Base-by-base conservation (phyloP, 768 basidiomycete genomes). In the Tricholoma furcatifolium region DNA sequence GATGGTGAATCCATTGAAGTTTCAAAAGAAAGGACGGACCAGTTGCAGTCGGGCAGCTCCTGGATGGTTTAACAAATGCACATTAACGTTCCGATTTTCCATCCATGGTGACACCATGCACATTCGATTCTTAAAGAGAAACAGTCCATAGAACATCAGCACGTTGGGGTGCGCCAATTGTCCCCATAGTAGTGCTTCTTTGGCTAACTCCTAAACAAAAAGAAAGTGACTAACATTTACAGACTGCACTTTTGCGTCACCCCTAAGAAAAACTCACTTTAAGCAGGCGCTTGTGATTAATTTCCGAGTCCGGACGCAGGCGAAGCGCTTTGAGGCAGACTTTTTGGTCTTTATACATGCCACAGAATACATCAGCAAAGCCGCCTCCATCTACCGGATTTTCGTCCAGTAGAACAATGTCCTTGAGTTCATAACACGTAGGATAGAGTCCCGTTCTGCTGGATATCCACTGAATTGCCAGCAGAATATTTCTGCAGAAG, bases 51-150 rank as follows among this genome's bases (percentile, higher is more conserved):
- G 55, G 31, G 50, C 10, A 18, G 38, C 50, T 2, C n/a, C 20
- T 6, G 42, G 45, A 1, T 39, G 24, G 6, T 14, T 15, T n/a
- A 41, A 20, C 23, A 59, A 24, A 17, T 47, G 50, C 2, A 5
- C 15, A 14, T 15, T 15, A 9, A 59, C n/a, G 40, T 56, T n/a
- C 5, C 51, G 51, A 20, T 32, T 34, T 11, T 51, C 47, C 48
- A 55, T 59, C 55, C 46, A 62, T 1, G 61, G 55, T 10, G 57
- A 60, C 1, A 56, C 54, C 8, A 44, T n/a, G 54, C 51, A 49
- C 8, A 57, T 20, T 27, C 45, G 53, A 43, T 51, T 39, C 10
- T 48, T 36, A 14, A 52, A 43, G 11, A 42, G 50, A 38, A 43
- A 55, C 4, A 60, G 27, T 17, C 61, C 61, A n/a, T 46, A 57